phyloP scores from a whole-genome alignment of 441 rosid species.

The Erysimum pusillum region DNA sequence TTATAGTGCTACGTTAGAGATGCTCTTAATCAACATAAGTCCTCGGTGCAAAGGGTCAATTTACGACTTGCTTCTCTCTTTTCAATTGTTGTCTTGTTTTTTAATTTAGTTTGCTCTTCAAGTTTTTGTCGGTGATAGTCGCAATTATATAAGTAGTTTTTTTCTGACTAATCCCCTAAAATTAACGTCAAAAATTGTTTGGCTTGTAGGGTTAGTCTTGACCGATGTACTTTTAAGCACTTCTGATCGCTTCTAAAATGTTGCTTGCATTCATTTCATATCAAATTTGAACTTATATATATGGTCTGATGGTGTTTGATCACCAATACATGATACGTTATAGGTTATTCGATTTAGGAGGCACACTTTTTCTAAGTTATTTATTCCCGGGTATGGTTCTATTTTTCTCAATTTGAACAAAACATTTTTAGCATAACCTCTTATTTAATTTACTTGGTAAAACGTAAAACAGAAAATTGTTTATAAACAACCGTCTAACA shows the following conservation, averaged over 20 bases:
- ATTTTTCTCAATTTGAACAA: neutral
- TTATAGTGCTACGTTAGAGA: too few species aligned
- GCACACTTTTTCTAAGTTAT: neutral
- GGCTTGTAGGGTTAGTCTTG: neutral
- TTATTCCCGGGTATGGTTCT: neutral
- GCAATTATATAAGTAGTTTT: neutral
- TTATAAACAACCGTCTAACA: slow-evolving; percentile 3
- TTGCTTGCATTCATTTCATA: neutral
- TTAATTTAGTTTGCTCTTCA: neutral
- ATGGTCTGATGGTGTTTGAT: neutral
- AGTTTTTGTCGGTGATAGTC: slow-evolving; percentile 3
- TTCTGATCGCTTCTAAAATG: neutral
- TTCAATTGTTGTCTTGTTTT: neutral
- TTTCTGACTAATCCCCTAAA: neutral
- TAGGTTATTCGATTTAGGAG: neutral
- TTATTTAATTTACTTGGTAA: neutral
- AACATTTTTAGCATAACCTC: neutral
- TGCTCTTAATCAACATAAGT: neutral
- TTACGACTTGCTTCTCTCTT: slow-evolving; percentile 13
- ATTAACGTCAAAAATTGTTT: neutral
- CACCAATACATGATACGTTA: neutral
- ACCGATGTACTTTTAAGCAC: neutral
- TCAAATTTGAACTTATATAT: neutral
- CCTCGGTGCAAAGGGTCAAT: slow-evolving; percentile 32
- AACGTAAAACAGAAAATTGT: neutral